A percentile compares a stretch with the other conserved stretches of the same genome.
phyloP scores from a whole-genome alignment of 2,329 filamentous ascomycete species.

The Sporothrix dimorphospora region DNA sequence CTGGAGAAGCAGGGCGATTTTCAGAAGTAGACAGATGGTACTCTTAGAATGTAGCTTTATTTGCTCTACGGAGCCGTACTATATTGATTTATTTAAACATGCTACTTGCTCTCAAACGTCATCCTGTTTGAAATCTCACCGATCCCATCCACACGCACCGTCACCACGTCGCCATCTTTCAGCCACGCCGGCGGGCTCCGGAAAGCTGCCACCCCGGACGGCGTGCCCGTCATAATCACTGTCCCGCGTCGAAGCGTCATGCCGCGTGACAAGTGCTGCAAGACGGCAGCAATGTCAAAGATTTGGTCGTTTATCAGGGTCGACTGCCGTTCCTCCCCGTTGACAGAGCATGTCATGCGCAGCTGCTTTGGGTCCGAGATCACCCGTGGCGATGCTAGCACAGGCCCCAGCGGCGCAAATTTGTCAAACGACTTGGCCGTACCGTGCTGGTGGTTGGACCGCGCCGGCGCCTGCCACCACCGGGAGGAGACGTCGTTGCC shows the following conservation, averaged over 20 bases:
- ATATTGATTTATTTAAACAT: too few species aligned
- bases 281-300: not conserved
- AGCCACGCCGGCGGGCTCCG: not conserved
- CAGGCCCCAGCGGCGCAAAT: not conserved
- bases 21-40: not conserved
- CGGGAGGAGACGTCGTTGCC: not conserved
- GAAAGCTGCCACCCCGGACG: not conserved
- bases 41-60: not conserved
- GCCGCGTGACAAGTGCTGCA: not conserved
- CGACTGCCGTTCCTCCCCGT: not conserved
- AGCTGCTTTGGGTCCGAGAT: not conserved
- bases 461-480: not conserved
- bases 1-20: constrained; percentile 18
- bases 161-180: not conserved
- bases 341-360: not conserved
- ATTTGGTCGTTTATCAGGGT: not conserved
- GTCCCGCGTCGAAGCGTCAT: not conserved
- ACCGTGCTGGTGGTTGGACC: not conserved
- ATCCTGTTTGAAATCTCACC: not conserved
- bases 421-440: constrained; percentile 6
- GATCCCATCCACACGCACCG: not conserved
- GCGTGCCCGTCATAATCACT: not conserved
- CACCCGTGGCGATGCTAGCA: not conserved
- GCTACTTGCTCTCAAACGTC: not conserved
- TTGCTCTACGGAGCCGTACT: too few species aligned